phyloP scores from a whole-genome alignment of 257 asterid species.

The Fraxinus anomala region DNA sequence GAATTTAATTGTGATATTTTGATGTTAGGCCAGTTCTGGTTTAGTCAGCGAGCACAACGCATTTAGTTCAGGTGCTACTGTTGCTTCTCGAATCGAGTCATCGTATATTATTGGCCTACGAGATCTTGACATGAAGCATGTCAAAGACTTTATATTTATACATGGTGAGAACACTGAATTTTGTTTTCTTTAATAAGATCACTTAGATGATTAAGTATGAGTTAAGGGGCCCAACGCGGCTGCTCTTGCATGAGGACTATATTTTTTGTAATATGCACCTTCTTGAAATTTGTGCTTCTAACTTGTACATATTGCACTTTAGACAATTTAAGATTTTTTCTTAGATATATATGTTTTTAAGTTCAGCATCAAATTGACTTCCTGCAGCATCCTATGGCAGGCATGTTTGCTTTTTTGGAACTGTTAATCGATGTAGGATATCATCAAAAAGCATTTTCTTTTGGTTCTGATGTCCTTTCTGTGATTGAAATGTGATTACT shows the following conservation, averaged over 20 bases:
- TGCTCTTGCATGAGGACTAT: slow-evolving; percentile 8
- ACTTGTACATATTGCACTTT: neutral
- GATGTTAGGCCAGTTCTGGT: slow-evolving; percentile 82
- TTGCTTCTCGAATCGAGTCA: slow-evolving; percentile 85
- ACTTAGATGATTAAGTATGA: slow-evolving; percentile 19
- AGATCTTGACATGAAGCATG: slow-evolving; percentile 93
- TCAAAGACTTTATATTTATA: slow-evolving; percentile 79
- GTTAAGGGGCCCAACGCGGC: slow-evolving; percentile 19
- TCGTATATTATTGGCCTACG: slow-evolving; percentile 72
- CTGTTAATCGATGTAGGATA: slow-evolving; percentile 3
- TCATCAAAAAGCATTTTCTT: neutral
- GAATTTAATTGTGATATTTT: slow-evolving; percentile 33
- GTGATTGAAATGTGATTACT: slow-evolving; percentile 5
- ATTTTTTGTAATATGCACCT: neutral
- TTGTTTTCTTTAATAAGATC: slow-evolving; percentile 22
- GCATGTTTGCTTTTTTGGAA: slow-evolving; percentile 14
- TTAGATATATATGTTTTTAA: slow-evolving; percentile 13
- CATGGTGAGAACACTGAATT: slow-evolving; percentile 68
- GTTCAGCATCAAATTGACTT: slow-evolving; percentile 17
- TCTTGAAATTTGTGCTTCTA: slow-evolving; percentile 2
- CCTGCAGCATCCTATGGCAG: slow-evolving; percentile 12
- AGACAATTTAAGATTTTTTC: slow-evolving; percentile 19
- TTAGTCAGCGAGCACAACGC: slow-evolving; percentile 78
- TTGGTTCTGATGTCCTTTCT: neutral
- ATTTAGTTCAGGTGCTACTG: slow-evolving; percentile 56